phyloP scores from a whole-genome alignment of 2,329 filamentous ascomycete species.

The Claviceps spartinae region DNA sequence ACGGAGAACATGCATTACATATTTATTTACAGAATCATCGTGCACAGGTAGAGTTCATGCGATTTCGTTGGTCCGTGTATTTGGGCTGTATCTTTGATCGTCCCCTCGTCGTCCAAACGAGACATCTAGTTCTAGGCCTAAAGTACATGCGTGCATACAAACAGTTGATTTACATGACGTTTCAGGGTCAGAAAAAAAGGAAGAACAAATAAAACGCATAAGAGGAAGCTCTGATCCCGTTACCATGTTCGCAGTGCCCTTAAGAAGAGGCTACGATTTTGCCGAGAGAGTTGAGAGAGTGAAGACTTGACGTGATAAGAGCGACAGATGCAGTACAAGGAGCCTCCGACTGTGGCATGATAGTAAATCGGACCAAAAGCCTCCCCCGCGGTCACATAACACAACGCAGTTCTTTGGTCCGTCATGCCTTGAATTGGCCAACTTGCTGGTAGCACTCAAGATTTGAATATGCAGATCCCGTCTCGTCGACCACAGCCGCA shows the following conservation, averaged over 20 bases:
- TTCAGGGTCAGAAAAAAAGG: background rate
- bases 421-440: background rate
- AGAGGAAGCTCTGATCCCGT: background rate
- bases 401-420: background rate
- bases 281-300: conserved; percentile 5
- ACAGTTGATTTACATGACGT: background rate
- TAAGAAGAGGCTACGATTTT: background rate
- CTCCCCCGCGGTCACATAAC: background rate
- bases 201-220: background rate
- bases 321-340: background rate
- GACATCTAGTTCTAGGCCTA: conserved; percentile 1
- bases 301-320: background rate
- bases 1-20: too few relatives aligned
- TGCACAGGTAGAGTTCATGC: too few relatives aligned
- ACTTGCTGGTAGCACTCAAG: conserved; percentile 2
- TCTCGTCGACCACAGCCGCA: background rate
- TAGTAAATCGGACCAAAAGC: background rate
- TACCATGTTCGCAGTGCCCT: conserved; percentile 1
- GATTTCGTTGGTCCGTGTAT: too few relatives aligned
- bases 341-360: too few relatives aligned
- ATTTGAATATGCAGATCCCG: background rate
- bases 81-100: background rate
- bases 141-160: background rate
- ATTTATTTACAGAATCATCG: too few relatives aligned
- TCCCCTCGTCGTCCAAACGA: background rate